Conservation (phyloP, 805 yeast genomes). For the Wickerhamomyces bisporus region DNA sequence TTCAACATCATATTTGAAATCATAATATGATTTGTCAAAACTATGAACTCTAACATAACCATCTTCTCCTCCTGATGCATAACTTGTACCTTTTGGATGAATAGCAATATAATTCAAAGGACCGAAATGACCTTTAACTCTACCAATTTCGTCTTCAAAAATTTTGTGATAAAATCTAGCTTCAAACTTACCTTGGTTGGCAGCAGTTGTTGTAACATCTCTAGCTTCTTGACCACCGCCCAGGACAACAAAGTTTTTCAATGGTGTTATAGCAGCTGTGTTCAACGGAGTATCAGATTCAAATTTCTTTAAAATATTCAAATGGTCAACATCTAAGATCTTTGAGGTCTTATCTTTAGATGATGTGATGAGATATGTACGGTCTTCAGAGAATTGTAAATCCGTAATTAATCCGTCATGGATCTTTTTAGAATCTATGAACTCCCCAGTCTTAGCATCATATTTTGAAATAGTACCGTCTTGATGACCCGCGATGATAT, state of each 20-base stretch:
- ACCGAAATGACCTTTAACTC: constrained; percentile 98
- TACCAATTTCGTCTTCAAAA: constrained; percentile 92
- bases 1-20: constrained; percentile 89
- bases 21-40: constrained; percentile 89
- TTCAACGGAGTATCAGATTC: constrained; percentile 91
- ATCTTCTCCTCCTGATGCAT: constrained; percentile 98
- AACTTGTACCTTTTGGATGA: constrained; percentile 90
- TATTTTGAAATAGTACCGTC: constrained; percentile 83
- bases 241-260: constrained; percentile 83
- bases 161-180: constrained; percentile 94
- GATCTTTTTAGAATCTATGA: constrained; percentile 49
- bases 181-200: constrained; percentile 93
- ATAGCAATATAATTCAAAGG: constrained; percentile 92
- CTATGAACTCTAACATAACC: constrained; percentile 93
- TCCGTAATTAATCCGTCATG: constrained; percentile 84
- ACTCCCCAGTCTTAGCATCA: constrained; percentile 71
- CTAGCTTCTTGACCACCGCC: constrained; percentile 99
- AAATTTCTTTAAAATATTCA: constrained; percentile 67
- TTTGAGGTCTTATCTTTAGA: constrained; percentile 87
- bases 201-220: constrained; percentile 95
- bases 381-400: constrained; percentile 83
- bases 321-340: constrained; percentile 70
- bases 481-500: constrained; percentile 80
- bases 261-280: constrained; percentile 90
- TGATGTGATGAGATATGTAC: constrained; percentile 84